Evolutionary conservation across 768 basidiomycete genomes (phyloP).

Genomic region (Cyclocybe aegerita): DNA sequence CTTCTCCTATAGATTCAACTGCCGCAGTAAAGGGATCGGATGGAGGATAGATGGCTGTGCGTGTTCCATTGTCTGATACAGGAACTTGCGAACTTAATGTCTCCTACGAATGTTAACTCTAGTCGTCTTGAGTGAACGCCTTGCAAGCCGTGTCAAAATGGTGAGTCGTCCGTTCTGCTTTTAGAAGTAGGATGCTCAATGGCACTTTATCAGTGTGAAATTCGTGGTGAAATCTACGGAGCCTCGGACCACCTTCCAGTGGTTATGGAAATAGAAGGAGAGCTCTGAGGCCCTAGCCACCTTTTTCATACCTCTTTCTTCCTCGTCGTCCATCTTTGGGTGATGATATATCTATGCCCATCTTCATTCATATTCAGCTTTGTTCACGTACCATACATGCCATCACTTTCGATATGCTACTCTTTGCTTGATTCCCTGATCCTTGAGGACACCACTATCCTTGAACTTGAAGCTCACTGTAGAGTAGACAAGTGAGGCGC

Average conservation of each 20-base stretch:
- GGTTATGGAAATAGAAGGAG: slow-evolving; percentile 68
- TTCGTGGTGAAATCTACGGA: slow-evolving; percentile 81
- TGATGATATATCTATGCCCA: no score
- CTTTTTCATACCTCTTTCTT: background rate
- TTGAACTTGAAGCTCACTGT: background rate
- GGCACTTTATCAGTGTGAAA: slow-evolving; percentile 59
- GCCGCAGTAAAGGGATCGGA: slow-evolving; percentile 75
- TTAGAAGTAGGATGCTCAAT: background rate
- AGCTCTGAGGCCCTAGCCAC: slow-evolving; percentile 17
- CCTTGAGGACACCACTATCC: no score
- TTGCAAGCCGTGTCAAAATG: slow-evolving; percentile 62
- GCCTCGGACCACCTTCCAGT: slow-evolving; percentile 83
- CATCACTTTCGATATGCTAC: no score
- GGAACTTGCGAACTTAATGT: no score
- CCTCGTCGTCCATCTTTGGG: no score
- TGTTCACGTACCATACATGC: no score
- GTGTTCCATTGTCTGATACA: slow-evolving; percentile 13
- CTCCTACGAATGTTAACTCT: slow-evolving; percentile 4
- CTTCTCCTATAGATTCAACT: slow-evolving; percentile 82
- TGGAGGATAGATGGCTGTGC: slow-evolving; percentile 89
- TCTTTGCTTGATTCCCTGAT: no score
- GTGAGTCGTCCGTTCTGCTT: slow-evolving; percentile 22
- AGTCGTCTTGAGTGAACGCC: slow-evolving; percentile 78
- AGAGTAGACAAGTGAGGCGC: background rate
- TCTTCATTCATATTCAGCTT: no score